Percentiles rank a stretch among this genome's conserved stretches.
Evolutionary conservation across 2,329 filamentous ascomycete species (phyloP).

Genomic region (Apiospora pterosperma): DNA sequence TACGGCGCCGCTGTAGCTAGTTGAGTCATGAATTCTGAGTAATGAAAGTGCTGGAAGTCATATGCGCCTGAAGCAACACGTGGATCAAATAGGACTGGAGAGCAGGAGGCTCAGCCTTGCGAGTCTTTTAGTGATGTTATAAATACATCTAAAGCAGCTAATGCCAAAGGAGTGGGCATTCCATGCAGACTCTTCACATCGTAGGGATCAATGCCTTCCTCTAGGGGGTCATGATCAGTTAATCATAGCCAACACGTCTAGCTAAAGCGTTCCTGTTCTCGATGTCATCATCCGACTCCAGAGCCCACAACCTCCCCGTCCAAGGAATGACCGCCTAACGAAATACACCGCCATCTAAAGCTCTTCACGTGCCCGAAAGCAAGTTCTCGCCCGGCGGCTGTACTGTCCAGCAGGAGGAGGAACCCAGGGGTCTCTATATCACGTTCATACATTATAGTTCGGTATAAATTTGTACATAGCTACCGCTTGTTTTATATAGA

Average conservation of each 20-base stretch:
- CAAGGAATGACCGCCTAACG: neutral
- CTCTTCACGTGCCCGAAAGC: constrained; percentile 45
- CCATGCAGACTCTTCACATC: neutral
- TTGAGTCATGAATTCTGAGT: constrained; percentile 2
- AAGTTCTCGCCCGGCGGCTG: constrained; percentile 44
- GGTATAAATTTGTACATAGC: too few species aligned
- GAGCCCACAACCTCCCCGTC: neutral
- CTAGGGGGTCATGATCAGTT: neutral
- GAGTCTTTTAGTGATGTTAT: neutral
- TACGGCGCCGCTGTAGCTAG: constrained; percentile 13
- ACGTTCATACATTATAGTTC: neutral
- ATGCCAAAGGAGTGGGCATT: neutral
- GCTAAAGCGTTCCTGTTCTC: neutral
- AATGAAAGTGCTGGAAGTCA: neutral
- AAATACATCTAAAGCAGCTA: neutral
- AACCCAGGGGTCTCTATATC: constrained; percentile 10
- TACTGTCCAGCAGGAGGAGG: constrained; percentile 25
- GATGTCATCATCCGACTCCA: neutral
- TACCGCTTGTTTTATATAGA: neutral
- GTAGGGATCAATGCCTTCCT: neutral
- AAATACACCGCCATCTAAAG: neutral
- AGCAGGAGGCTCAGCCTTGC: neutral
- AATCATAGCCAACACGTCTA: neutral
- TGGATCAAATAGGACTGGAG: neutral
- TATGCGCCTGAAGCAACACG: neutral